Conservation (phyloP, 331 rosid species). For the Quercus phellos region DNA sequence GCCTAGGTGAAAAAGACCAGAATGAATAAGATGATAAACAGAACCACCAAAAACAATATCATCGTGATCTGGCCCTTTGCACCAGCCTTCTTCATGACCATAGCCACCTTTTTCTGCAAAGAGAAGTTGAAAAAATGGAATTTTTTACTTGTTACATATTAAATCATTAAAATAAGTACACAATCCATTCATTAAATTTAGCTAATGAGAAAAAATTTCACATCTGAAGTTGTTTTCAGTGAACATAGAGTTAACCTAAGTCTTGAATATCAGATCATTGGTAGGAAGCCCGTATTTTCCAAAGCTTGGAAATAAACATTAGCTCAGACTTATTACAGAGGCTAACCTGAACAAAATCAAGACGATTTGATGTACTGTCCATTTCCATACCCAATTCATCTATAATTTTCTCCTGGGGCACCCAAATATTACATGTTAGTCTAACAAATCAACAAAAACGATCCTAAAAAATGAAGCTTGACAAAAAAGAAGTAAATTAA, state of each 20-base stretch:
- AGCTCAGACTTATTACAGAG: constrained; percentile 2
- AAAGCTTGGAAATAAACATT: background rate
- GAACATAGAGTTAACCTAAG: background rate
- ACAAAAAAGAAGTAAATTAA: background rate
- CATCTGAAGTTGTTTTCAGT: background rate
- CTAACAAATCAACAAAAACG: background rate
- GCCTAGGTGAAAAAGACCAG: constrained; percentile 68
- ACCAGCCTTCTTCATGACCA: constrained; percentile 86
- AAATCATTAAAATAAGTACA: too few relatives aligned
- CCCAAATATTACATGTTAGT: background rate
- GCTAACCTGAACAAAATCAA: constrained; percentile 96
- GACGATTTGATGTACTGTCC: constrained; percentile 92
- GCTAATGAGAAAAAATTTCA: too few relatives aligned
- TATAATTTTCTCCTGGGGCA: constrained; percentile 47
- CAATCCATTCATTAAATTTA: background rate
- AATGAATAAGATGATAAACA: constrained; percentile 75
- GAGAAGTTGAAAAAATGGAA: background rate
- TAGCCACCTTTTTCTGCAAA: constrained; percentile 75
- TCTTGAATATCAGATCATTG: background rate
- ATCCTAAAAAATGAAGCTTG: background rate
- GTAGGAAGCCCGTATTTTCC: background rate
- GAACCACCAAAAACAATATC: constrained; percentile 62
- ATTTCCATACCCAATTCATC: constrained; percentile 75
- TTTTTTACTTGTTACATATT: too few relatives aligned
- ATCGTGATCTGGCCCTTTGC: constrained; percentile 76